These are phyloP conservation scores for Hibiscus syriacus DNA, from an alignment of 345 rosid genomes.

Conservation along the genomic window DNA sequence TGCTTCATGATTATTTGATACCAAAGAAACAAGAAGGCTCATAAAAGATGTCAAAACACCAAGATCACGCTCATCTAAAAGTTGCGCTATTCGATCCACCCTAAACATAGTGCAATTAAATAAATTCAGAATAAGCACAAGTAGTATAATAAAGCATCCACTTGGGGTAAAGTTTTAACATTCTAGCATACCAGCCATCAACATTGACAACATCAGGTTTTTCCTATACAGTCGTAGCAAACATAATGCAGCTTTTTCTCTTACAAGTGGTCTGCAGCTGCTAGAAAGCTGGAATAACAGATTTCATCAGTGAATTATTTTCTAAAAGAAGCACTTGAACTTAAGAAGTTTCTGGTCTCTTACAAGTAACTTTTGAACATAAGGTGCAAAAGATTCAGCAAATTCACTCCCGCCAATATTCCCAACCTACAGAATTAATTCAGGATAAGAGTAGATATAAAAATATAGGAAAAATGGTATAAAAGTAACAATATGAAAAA, in stretches of 20 bases:
- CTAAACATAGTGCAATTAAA: constrained; percentile 30
- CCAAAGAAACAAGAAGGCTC: constrained; percentile 97
- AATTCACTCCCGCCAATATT: constrained; percentile 99
- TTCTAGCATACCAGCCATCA: constrained; percentile 83
- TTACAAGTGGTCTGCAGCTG: constrained; percentile 98
- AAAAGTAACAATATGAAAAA: neutral
- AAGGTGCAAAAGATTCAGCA: constrained; percentile 95
- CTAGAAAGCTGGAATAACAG: constrained; percentile 73
- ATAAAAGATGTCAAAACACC: constrained; percentile 95
- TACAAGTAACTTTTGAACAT: constrained; percentile 95
- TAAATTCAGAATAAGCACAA: constrained; percentile 10
- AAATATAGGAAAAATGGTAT: neutral
- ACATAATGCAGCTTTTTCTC: constrained; percentile 96
- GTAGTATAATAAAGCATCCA: constrained; percentile 6
- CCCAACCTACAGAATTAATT: constrained; percentile 61
- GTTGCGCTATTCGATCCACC: constrained; percentile 97
- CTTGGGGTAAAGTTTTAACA: neutral
- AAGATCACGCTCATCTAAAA: constrained; percentile 98
- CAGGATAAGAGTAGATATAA: no score
- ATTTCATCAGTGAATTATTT: constrained; percentile 14
- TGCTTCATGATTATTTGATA: constrained; percentile 82
- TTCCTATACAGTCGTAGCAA: constrained; percentile 91
- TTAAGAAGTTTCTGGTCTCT: constrained; percentile 23
- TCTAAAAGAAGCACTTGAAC: constrained; percentile 9
- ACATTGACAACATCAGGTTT: constrained; percentile 88